Conservation (phyloP, 345 rosid species). For the Camelina sativa region DNA sequence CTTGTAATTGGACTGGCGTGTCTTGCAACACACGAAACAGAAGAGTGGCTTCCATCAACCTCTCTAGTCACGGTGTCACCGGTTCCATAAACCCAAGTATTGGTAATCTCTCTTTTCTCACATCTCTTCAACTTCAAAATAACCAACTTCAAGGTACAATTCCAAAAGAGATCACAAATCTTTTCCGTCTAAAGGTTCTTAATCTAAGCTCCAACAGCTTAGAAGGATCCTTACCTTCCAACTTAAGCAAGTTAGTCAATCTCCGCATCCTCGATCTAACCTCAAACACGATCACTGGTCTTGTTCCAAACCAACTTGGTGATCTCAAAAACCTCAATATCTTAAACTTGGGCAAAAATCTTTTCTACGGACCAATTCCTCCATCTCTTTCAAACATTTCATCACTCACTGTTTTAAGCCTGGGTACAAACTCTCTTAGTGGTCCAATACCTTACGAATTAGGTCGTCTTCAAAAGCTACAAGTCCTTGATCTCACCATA, state of each 20-base stretch:
- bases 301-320: slow-evolving; percentile 44
- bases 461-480: slow-evolving; percentile 43
- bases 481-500: slow-evolving; percentile 51
- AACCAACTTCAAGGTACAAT: slow-evolving; percentile 49
- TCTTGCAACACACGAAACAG: slow-evolving; percentile 41
- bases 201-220: slow-evolving; percentile 54
- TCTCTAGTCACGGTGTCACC: slow-evolving; percentile 37
- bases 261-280: slow-evolving; percentile 50
- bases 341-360: slow-evolving; percentile 55
- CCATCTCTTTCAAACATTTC: slow-evolving; percentile 53
- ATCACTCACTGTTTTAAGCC: slow-evolving; percentile 43
- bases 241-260: slow-evolving; percentile 43
- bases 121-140: slow-evolving; percentile 53
- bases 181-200: slow-evolving; percentile 47
- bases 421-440: slow-evolving; percentile 52
- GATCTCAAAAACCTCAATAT: slow-evolving; percentile 42
- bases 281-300: slow-evolving; percentile 49
- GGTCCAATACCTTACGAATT: slow-evolving; percentile 50
- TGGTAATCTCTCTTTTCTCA: slow-evolving; percentile 57
- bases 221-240: slow-evolving; percentile 46
- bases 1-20: slow-evolving; percentile 60
- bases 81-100: slow-evolving; percentile 55
- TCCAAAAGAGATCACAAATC: slow-evolving; percentile 50
- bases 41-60: slow-evolving; percentile 52
- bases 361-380: slow-evolving; percentile 49